Evolutionary conservation across 2,329 filamentous ascomycete species (phyloP).

Genomic region (Alternaria brassicicola): DNA sequence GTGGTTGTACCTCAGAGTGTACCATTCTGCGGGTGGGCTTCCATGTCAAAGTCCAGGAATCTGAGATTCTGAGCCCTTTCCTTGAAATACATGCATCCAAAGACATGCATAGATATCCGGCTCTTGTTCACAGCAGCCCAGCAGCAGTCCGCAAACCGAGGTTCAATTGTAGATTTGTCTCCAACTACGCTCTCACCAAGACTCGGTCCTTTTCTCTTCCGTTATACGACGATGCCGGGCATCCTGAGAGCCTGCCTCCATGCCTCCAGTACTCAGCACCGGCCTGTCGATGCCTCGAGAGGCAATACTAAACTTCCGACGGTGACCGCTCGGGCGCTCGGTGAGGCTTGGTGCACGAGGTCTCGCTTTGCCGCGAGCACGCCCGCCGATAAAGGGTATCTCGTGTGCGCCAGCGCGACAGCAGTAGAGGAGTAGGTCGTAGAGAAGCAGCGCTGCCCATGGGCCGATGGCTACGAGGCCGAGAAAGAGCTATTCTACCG

Average conservation of each 20-base stretch:
- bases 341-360: constrained; percentile 67
- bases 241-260: constrained; percentile 29
- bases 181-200: constrained; percentile 1
- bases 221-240: constrained; percentile 34
- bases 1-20: neutral
- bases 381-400: constrained; percentile 65
- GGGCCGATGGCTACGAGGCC: constrained; percentile 66
- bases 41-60: neutral
- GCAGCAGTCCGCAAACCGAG: neutral
- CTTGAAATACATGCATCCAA: neutral
- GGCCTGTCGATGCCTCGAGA: constrained; percentile 28
- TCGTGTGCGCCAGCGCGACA: constrained; percentile 65
- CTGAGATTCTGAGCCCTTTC: neutral
- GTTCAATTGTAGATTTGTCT: neutral
- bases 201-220: constrained; percentile 24
- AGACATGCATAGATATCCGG: neutral
- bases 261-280: constrained; percentile 28
- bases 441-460: constrained; percentile 65
- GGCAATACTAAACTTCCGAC: constrained; percentile 53
- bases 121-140: neutral
- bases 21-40: constrained; percentile 2
- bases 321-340: constrained; percentile 61
- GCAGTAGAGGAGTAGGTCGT: constrained; percentile 68
- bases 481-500: constrained; percentile 61
- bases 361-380: constrained; percentile 63